phyloP scores from a whole-genome alignment of 805 yeast genomes.

The Wickerhamomyces silvicola region DNA sequence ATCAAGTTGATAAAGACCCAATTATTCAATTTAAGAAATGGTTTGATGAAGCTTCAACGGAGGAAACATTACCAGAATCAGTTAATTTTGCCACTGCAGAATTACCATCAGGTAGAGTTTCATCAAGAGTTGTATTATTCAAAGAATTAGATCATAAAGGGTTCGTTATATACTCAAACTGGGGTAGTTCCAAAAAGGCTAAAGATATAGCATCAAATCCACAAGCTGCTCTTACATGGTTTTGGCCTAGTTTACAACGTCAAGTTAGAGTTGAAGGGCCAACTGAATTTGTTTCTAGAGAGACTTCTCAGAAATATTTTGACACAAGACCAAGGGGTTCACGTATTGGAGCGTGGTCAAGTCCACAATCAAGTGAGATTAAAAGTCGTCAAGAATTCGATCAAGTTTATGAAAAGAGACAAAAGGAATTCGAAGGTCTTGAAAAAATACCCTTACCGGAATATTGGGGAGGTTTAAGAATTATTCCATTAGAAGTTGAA shows the following conservation, averaged over 20 bases:
- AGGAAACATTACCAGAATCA: constrained; percentile 72
- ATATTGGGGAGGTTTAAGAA: constrained; percentile 91
- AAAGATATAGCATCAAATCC: constrained; percentile 66
- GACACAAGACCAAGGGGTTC: constrained; percentile 89
- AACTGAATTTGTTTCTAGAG: constrained; percentile 65
- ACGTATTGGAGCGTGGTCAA: constrained; percentile 94
- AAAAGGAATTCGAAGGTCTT: constrained; percentile 50
- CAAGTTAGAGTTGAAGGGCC: constrained; percentile 91
- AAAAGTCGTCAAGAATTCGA: constrained; percentile 59
- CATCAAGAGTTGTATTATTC: constrained; percentile 76
- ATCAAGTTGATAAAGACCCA: constrained; percentile 53
- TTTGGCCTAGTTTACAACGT: constrained; percentile 87
- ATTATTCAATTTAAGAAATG: constrained; percentile 74
- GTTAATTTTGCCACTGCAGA: constrained; percentile 84
- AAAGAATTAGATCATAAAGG: constrained; percentile 87
- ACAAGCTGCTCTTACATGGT: constrained; percentile 77
- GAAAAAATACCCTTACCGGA: constrained; percentile 84
- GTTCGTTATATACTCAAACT: constrained; percentile 83
- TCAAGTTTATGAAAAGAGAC: constrained; percentile 37
- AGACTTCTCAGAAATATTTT: constrained; percentile 72
- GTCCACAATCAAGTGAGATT: constrained; percentile 73
- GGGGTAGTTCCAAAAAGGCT: constrained; percentile 82
- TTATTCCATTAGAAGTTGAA: constrained; percentile 85
- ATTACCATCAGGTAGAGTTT: constrained; percentile 85
- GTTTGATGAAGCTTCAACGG: constrained; percentile 70